A percentile compares a stretch with the other conserved stretches of the same genome.
phyloP scores from a whole-genome alignment of 352 stramenopile species.

The Pythium vanterpoolii region DNA sequence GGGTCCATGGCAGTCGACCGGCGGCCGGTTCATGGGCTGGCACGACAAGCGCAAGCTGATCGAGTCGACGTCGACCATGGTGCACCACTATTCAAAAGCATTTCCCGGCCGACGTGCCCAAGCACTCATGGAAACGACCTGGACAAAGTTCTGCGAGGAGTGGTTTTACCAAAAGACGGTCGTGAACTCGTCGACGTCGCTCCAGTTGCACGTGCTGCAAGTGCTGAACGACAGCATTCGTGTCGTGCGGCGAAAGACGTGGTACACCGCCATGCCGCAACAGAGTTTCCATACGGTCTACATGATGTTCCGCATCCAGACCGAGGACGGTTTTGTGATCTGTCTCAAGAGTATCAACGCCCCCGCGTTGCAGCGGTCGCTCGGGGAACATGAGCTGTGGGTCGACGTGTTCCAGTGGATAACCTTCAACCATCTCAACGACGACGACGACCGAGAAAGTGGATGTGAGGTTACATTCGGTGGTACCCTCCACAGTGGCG shows the following conservation, averaged over 20 bases:
- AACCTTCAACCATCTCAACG: slow-evolving; percentile 3
- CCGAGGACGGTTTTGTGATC: slow-evolving; percentile 55
- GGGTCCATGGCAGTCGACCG: slow-evolving; percentile 19
- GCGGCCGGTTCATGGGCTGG: slow-evolving; percentile 23
- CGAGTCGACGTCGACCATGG: slow-evolving; percentile 15
- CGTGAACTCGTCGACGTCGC: slow-evolving; percentile 19
- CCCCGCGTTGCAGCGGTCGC: slow-evolving; percentile 22
- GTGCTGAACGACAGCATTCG: slow-evolving; percentile 12
- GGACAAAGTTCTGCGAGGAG: slow-evolving; percentile 14
- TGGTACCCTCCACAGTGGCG: slow-evolving; percentile 10
- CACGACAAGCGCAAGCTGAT: slow-evolving; percentile 21
- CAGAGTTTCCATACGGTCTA: slow-evolving; percentile 58
- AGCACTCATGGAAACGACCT: slow-evolving; percentile 16
- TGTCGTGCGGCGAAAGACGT: slow-evolving; percentile 14
- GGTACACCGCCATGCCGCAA: slow-evolving; percentile 10
- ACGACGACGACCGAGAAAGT: not conserved
- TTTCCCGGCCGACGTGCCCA: slow-evolving; percentile 4
- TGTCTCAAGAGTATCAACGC: slow-evolving; percentile 67
- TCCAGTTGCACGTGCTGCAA: slow-evolving; percentile 17
- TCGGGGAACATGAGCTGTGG: slow-evolving; percentile 20
- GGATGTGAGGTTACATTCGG: slow-evolving; percentile 23
- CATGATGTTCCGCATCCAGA: slow-evolving; percentile 68
- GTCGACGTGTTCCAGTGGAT: slow-evolving; percentile 26
- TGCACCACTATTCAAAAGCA: slow-evolving; percentile 16
- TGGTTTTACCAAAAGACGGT: slow-evolving; percentile 21